Conservation (phyloP, 139 green algal species). For the Tetraselmis striata region DNA sequence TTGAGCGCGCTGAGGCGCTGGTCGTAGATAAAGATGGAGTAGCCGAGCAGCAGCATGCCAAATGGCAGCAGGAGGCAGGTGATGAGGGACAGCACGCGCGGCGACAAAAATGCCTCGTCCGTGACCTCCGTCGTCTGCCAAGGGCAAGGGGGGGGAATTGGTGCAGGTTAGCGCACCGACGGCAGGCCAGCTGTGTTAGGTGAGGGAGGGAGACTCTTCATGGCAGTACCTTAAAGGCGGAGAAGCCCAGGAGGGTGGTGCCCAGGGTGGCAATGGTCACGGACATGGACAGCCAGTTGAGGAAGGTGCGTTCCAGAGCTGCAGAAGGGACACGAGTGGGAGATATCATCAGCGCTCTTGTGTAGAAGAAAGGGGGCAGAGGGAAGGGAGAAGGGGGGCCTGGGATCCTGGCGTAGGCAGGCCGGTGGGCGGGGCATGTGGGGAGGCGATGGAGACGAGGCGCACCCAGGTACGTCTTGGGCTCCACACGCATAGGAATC, state of each 20-base stretch:
- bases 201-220: too few species aligned
- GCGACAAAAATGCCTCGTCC: background rate
- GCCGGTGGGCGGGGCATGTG: too few species aligned
- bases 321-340: slow-evolving; percentile 4
- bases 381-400: background rate
- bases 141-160: too few species aligned
- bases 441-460: background rate
- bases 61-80: background rate
- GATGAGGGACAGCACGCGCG: background rate
- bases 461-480: slow-evolving; percentile 83
- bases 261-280: slow-evolving; percentile 78
- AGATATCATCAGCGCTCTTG: background rate
- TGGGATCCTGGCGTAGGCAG: too few species aligned
- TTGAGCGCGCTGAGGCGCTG: background rate
- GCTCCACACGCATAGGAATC: slow-evolving; percentile 79
- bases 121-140: background rate
- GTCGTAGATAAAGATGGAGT: background rate
- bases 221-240: background rate
- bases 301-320: slow-evolving; percentile 83
- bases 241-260: slow-evolving; percentile 57
- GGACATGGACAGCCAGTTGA: slow-evolving; percentile 81
- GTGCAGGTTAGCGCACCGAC: too few species aligned
- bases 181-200: too few species aligned
- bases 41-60: background rate
- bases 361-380: background rate